These are phyloP conservation scores for Macrophomina pseudophaseolina DNA, from an alignment of 2,329 filamentous ascomycete species.

Conservation along the genomic window DNA sequence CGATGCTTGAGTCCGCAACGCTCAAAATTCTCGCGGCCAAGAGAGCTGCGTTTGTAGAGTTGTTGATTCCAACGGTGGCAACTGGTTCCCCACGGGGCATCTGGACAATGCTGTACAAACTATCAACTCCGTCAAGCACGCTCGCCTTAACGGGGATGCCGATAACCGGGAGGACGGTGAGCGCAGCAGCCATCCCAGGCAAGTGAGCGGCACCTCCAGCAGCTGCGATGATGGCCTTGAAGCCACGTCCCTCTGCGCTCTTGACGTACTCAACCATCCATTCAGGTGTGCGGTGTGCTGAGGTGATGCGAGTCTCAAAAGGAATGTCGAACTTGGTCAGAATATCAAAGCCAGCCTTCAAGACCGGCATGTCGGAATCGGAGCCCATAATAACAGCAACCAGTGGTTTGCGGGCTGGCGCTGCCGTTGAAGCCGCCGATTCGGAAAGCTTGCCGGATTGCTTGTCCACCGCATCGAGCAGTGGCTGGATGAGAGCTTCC, in stretches of 20 bases:
- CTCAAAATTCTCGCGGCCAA: conserved; percentile 52
- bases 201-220: conserved; percentile 58
- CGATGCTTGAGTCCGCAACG: conserved; percentile 59
- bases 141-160: conserved; percentile 57
- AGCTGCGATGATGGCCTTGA: conserved; percentile 56
- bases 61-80: conserved; percentile 53
- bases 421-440: conserved; percentile 30
- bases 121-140: conserved; percentile 56
- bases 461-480: conserved; percentile 68
- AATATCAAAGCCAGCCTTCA: conserved; percentile 69
- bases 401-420: conserved; percentile 52
- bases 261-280: conserved; percentile 54
- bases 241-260: conserved; percentile 41
- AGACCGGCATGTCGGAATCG: conserved; percentile 74
- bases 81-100: conserved; percentile 56
- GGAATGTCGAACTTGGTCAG: conserved; percentile 74
- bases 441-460: conserved; percentile 54
- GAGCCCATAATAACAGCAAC: conserved; percentile 86
- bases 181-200: conserved; percentile 57
- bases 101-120: conserved; percentile 56
- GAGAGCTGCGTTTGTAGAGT: conserved; percentile 53
- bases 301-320: conserved; percentile 76
- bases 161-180: conserved; percentile 57
- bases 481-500: conserved; percentile 69
- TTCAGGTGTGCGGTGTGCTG: conserved; percentile 63